Conservation (phyloP, 257 asterid genomes). For the Petrea volubilis region DNA sequence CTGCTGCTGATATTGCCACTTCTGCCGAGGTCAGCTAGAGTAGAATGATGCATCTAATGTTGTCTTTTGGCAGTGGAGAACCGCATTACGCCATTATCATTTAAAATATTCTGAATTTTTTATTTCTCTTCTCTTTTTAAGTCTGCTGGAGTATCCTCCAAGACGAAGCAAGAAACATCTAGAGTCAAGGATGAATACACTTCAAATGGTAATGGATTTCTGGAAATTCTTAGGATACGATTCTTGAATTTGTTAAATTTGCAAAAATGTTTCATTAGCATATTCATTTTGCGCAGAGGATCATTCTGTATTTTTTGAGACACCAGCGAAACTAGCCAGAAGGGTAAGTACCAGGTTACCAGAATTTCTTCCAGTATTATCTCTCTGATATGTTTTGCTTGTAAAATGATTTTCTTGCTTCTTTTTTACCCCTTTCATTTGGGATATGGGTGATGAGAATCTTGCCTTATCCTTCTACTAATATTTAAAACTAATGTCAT, state of each 20-base stretch:
- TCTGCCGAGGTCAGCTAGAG: constrained; percentile 54
- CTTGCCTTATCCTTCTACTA: constrained; percentile 5
- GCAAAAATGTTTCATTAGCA: constrained; percentile 21
- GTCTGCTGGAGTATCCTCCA: constrained; percentile 41
- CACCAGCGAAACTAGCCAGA: constrained; percentile 60
- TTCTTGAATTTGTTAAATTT: constrained; percentile 18
- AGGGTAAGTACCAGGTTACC: constrained; percentile 61
- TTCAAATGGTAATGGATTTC: constrained; percentile 49
- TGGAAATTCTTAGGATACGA: background rate
- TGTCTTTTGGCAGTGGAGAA: constrained; percentile 13
- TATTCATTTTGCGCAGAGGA: constrained; percentile 50
- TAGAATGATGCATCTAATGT: constrained; percentile 5
- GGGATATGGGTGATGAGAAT: too few species aligned
- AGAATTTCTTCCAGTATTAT: background rate
- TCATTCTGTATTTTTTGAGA: constrained; percentile 49
- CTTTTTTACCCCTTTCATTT: too few species aligned
- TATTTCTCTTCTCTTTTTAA: constrained; percentile 23
- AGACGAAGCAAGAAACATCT: constrained; percentile 45
- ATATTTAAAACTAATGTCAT: background rate
- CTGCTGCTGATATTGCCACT: constrained; percentile 34
- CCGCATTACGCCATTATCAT: constrained; percentile 8
- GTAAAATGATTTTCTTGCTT: background rate
- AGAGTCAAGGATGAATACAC: constrained; percentile 42
- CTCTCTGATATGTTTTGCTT: background rate
- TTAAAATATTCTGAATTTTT: constrained; percentile 30